Evolutionary conservation across 2,329 filamentous ascomycete genomes (phyloP), one percentile per base, ranked within the genome.

Genomic region (Xylaria sp.): DNA sequence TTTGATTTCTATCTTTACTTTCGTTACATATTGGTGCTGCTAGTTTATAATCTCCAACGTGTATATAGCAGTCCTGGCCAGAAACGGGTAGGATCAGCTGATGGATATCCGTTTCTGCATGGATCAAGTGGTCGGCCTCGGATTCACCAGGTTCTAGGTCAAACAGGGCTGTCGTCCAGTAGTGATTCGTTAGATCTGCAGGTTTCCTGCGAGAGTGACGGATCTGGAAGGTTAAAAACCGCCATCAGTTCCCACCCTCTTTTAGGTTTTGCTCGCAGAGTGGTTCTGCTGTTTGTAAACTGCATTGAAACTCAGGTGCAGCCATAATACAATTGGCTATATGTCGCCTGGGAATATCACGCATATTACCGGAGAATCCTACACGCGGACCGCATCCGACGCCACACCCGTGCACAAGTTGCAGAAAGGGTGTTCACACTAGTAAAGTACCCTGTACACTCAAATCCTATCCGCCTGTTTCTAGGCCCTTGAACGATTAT

Each of bases 401-500:
- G 23, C 20, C 28, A 54, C 38, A 36, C 26, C 33, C 26, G 23
- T 13, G 31, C 53, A 63, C 57, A 59, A 53, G 63, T 59, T 59
- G 56, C 59, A 63, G 31, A 46, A 49, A 62, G 66, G 67, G 59
- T 63, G 54, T 66, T 4, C 4, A 66, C 63, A 63, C 66, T 31
- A 44, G 62, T 59, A 51, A 51, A 54, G n/a, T 36, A 65, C 62
- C 53, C 57, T 66, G 53, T 20, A 23, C 46, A 42, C 4, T 38
- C 11, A 23, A 62, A 54, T 28, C 38, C 42, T 54, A 40, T 63
- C 48, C 40, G 20, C n/a, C 40, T 28, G 26, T 57, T 36, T 17
- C 40, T 51, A 57, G 33, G 40, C 23, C 26, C 20, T 59, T 23
- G 36, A 40, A 61, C 15, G 33, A 15, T 53, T 48, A 46, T 59